Base-by-base conservation (phyloP, 345 rosid genomes). In the Moricandia arvensis region DNA sequence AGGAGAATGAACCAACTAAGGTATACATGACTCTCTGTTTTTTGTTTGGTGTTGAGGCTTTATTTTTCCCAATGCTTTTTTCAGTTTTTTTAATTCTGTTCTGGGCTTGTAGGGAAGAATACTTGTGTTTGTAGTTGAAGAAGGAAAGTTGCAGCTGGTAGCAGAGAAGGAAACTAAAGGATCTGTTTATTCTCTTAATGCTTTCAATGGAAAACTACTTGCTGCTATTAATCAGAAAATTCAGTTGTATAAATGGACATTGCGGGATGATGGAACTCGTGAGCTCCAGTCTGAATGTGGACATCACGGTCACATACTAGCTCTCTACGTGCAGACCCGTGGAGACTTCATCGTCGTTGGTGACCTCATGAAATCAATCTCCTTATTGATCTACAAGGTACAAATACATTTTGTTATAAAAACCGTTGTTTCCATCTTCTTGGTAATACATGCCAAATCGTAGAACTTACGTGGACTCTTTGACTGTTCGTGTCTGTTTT, bases 301-400 rank as follows among this genome's bases (percentile, higher is more conserved):
- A 72, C 96, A 90, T 82, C 96, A 88, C 30, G 97, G 96, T 47
- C 97, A 89, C 82, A 87, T 92, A 73, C 96, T 88, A 69, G 97
- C 99, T 29, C 92, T 89, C 35, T 90, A 86, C 64, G 97, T 95
- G 37, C 88, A 95, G 77, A 90, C 96, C 43, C 99, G 93, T 55
- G 99, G 97, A 63, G 96, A 95, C 84, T 95, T 95, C 73, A 95
- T 95, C 61, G 89, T 89, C 18, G 97, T 92, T 49, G 97, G 99
- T 71, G 99, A 95, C 78, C 81, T 92, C 84, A 89, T 92, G 97
- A 90, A 92, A 82, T 95, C 97, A 12, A 89, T 95, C 75, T 87
- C 97, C 64, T 70, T 95, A 82, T 80, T 95, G 72, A 90, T 95
- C 68, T 95, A 95, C 88, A 92, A 95, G 89, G 96, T 54, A 59